Conservation (phyloP, 1,139 yeast species). For the Yamadazyma jaroonii region DNA sequence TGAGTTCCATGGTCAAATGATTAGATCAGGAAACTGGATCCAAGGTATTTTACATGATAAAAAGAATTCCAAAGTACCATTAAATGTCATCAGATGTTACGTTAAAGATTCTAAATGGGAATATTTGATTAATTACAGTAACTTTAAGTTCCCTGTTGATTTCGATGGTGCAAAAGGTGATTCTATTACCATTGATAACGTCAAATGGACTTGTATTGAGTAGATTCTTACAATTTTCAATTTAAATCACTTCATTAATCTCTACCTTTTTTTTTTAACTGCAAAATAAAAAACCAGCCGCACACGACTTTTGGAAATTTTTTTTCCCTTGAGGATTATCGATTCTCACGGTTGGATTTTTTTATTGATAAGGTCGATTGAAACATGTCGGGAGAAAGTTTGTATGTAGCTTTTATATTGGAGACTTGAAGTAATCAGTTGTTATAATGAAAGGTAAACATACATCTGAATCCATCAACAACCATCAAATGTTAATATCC, state of each 20-base stretch:
- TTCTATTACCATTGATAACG: conserved; percentile 8
- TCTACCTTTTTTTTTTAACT: neutral
- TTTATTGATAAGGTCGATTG: conserved; percentile 1
- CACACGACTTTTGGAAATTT: conserved; percentile 7
- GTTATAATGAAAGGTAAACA: too few relatives aligned
- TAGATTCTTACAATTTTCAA: too few relatives aligned
- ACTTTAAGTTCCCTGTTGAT: conserved; percentile 22
- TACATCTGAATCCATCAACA: too few relatives aligned
- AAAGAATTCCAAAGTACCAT: conserved; percentile 17
- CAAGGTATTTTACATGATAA: conserved; percentile 50
- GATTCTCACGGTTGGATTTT: conserved; percentile 2
- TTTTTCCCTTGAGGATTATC: conserved; percentile 3
- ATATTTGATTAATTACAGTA: conserved; percentile 27
- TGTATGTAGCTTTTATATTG: too few relatives aligned
- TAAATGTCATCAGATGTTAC: conserved; percentile 30
- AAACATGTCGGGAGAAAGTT: conserved; percentile 30
- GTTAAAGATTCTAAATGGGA: conserved; percentile 22
- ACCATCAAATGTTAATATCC: too few relatives aligned
- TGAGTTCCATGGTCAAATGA: conserved; percentile 39
- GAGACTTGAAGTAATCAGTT: too few relatives aligned
- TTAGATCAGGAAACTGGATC: conserved; percentile 52
- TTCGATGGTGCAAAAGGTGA: conserved; percentile 18
- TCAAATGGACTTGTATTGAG: conserved; percentile 24
- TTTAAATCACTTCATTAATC: neutral
- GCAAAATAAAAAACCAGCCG: neutral